These are phyloP conservation scores for Streptanthus diversifolius DNA, from an alignment of 345 rosid species.

Conservation along the genomic window DNA sequence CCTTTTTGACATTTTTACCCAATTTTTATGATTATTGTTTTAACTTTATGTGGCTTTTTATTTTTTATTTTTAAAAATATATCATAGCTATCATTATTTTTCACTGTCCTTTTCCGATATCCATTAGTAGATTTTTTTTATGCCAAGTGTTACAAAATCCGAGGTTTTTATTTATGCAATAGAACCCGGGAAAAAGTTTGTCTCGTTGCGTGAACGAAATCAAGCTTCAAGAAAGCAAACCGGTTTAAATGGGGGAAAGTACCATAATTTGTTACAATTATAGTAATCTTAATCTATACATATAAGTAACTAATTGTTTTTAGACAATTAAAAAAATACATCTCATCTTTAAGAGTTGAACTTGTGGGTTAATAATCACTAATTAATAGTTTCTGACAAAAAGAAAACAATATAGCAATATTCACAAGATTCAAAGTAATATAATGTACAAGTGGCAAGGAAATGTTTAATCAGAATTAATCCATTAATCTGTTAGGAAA, in stretches of 20 bases:
- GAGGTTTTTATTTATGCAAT: conserved; percentile 23
- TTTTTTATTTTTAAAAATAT: neutral
- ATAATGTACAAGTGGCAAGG: neutral
- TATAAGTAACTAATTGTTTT: neutral
- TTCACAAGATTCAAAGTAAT: neutral
- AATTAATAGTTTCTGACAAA: neutral
- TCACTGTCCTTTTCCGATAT: conserved; percentile 15
- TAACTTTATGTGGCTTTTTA: conserved; percentile 7
- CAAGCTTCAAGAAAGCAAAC: conserved; percentile 9
- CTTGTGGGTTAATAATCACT: neutral
- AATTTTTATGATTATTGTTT: conserved; percentile 13
- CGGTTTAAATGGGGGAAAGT: conserved; percentile 8
- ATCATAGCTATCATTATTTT: neutral
- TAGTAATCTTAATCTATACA: neutral
- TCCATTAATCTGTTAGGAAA: neutral
- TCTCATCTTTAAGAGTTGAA: neutral
- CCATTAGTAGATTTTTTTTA: neutral
- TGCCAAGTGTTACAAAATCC: conserved; percentile 24
- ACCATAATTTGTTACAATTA: neutral
- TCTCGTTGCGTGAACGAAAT: conserved; percentile 26
- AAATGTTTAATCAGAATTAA: neutral
- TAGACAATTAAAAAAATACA: neutral
- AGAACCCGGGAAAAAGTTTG: conserved; percentile 25
- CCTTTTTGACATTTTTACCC: conserved; percentile 16
- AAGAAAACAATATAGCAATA: neutral